Conservation (phyloP, 1,139 yeast genomes). For the Scheffersomyces parashehatae region DNA sequence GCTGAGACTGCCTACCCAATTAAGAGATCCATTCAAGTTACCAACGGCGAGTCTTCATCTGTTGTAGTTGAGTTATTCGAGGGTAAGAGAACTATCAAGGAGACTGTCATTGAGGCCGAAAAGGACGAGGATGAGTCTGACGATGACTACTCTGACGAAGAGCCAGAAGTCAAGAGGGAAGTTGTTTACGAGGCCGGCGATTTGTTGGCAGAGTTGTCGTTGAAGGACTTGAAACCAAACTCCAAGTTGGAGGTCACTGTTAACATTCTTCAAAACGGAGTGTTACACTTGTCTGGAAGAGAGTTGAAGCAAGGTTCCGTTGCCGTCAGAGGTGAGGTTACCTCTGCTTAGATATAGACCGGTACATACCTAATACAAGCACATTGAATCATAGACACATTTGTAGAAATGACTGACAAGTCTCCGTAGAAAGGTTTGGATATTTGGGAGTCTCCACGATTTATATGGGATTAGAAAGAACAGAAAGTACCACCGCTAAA, state of each 20-base stretch:
- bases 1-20: constrained; percentile 92
- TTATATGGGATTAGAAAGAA: too few species aligned
- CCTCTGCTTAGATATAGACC: constrained; percentile 10
- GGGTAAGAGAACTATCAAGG: constrained; percentile 79
- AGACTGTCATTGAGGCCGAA: constrained; percentile 70
- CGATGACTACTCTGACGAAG: constrained; percentile 43
- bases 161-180: constrained; percentile 75
- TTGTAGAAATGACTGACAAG: neutral
- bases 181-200: constrained; percentile 75
- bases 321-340: constrained; percentile 53
- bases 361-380: neutral
- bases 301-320: constrained; percentile 69
- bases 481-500: too few species aligned
- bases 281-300: constrained; percentile 80
- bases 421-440: too few species aligned
- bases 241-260: constrained; percentile 74
- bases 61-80: constrained; percentile 76
- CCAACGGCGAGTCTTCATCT: constrained; percentile 61
- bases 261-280: constrained; percentile 83
- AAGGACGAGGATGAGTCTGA: constrained; percentile 45
- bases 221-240: constrained; percentile 72
- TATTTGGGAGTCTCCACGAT: too few species aligned
- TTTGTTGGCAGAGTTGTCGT: constrained; percentile 75
- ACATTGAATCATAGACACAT: neutral
- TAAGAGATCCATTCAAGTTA: constrained; percentile 69